Evolutionary conservation across 805 yeast genomes (phyloP).

Genomic region (Candida glaebosa): DNA sequence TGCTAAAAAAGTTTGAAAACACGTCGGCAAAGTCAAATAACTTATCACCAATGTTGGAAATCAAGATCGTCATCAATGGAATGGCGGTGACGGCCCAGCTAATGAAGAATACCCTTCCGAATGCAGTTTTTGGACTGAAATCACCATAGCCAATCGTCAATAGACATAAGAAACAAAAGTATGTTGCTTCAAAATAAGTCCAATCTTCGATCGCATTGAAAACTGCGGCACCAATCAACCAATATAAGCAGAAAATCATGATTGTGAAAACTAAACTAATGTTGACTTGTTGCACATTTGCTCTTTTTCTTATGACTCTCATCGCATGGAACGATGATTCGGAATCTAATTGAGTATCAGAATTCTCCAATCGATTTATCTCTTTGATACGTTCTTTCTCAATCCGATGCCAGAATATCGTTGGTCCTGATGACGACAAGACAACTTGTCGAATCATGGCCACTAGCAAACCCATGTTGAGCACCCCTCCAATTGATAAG

Average conservation of each 20-base stretch:
- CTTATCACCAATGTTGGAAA: slow-evolving; percentile 69
- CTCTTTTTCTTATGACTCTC: slow-evolving; percentile 45
- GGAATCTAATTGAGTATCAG: slow-evolving; percentile 24
- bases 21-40: slow-evolving; percentile 30
- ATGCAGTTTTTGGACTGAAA: slow-evolving; percentile 55
- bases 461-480: slow-evolving; percentile 70
- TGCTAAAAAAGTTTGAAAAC: slow-evolving; percentile 7
- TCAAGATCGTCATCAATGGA: slow-evolving; percentile 81
- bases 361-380: slow-evolving; percentile 14
- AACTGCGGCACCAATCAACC: slow-evolving; percentile 71
- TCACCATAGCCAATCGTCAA: slow-evolving; percentile 87
- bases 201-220: slow-evolving; percentile 63
- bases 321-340: slow-evolving; percentile 55
- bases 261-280: slow-evolving; percentile 39
- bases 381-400: slow-evolving; percentile 46
- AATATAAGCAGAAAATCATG: slow-evolving; percentile 49
- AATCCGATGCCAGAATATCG: slow-evolving; percentile 61
- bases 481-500: slow-evolving; percentile 67
- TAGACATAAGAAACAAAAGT: slow-evolving; percentile 72
- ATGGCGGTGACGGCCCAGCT: slow-evolving; percentile 81
- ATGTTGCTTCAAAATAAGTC: slow-evolving; percentile 68
- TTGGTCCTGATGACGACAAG: slow-evolving; percentile 56
- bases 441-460: slow-evolving; percentile 67
- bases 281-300: slow-evolving; percentile 36
- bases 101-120: slow-evolving; percentile 72